These are phyloP conservation scores for Mycena belliarum DNA, from an alignment of 768 basidiomycete genomes.

Conservation along the genomic window DNA sequence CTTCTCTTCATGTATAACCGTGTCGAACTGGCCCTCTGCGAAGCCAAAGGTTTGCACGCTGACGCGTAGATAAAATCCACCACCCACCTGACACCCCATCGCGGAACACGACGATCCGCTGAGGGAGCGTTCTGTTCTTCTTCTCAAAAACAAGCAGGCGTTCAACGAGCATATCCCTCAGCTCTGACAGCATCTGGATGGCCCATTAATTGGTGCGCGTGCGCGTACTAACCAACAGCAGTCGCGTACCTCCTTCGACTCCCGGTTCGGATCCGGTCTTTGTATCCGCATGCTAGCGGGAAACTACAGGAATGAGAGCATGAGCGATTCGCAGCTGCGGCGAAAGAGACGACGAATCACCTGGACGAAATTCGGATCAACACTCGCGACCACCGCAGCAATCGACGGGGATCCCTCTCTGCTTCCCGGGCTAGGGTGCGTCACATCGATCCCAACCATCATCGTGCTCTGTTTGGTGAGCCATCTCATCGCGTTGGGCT, in stretches of 20 bases:
- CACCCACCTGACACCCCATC: constrained; percentile 80
- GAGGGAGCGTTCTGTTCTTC: constrained; percentile 60
- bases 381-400: constrained; percentile 79
- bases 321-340: background rate
- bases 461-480: constrained; percentile 69
- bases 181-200: constrained; percentile 72
- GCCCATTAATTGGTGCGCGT: too few species aligned
- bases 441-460: constrained; percentile 85
- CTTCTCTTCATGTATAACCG: constrained; percentile 60
- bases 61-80: background rate
- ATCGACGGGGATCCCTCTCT: constrained; percentile 76
- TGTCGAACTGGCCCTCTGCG: constrained; percentile 70
- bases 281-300: constrained; percentile 76
- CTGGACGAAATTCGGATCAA: constrained; percentile 64
- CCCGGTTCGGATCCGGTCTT: constrained; percentile 28
- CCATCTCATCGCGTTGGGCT: constrained; percentile 59
- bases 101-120: constrained; percentile 71
- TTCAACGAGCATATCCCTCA: constrained; percentile 70
- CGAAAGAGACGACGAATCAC: background rate
- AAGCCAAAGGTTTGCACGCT: background rate
- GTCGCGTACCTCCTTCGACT: constrained; percentile 28
- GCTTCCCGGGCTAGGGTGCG: constrained; percentile 73
- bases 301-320: constrained; percentile 41
- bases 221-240: background rate
- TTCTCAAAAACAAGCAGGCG: constrained; percentile 58